phyloP scores from a whole-genome alignment of 164 flowering plant genomes.

The Taxillus chinensis region DNA sequence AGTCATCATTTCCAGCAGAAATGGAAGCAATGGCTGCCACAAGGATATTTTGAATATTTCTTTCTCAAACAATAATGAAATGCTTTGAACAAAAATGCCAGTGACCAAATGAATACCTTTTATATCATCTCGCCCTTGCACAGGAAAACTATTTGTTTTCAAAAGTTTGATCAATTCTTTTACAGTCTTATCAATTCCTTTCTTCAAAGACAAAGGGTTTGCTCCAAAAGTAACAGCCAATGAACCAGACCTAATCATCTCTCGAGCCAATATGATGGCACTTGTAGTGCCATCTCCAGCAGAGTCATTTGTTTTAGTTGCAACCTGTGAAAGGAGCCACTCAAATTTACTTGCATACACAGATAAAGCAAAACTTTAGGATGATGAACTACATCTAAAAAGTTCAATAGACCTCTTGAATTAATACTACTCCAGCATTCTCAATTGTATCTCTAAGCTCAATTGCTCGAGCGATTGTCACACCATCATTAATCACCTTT shows the following conservation, averaged over 20 bases:
- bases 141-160: slow-evolving; percentile 44
- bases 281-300: slow-evolving; percentile 99
- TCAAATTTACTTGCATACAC: not conserved
- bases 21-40: slow-evolving; percentile 82
- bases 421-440: slow-evolving; percentile 69
- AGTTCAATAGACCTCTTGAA: slow-evolving; percentile 62
- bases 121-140: slow-evolving; percentile 55
- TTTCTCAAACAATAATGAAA: not conserved
- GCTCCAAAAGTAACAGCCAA: slow-evolving; percentile 79
- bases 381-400: slow-evolving; percentile 9
- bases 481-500: slow-evolving; percentile 86
- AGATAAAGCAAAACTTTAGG: slow-evolving; percentile 1
- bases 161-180: slow-evolving; percentile 54
- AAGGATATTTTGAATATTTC: slow-evolving; percentile 3
- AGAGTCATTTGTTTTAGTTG: slow-evolving; percentile 62
- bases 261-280: slow-evolving; percentile 78
- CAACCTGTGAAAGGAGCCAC: slow-evolving; percentile 47
- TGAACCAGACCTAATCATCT: slow-evolving; percentile 59
- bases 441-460: slow-evolving; percentile 81
- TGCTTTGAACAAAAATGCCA: slow-evolving; percentile 2
- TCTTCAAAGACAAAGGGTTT: slow-evolving; percentile 68
- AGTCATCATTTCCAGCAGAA: slow-evolving; percentile 91
- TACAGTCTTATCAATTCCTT: slow-evolving; percentile 87
- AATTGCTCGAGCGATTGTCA: slow-evolving; percentile 79
- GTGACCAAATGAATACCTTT: slow-evolving; percentile 38